Percentiles rank a stretch among this genome's conserved stretches.
phyloP scores from a whole-genome alignment of 805 yeast genomes.

The Komagataella populi region DNA sequence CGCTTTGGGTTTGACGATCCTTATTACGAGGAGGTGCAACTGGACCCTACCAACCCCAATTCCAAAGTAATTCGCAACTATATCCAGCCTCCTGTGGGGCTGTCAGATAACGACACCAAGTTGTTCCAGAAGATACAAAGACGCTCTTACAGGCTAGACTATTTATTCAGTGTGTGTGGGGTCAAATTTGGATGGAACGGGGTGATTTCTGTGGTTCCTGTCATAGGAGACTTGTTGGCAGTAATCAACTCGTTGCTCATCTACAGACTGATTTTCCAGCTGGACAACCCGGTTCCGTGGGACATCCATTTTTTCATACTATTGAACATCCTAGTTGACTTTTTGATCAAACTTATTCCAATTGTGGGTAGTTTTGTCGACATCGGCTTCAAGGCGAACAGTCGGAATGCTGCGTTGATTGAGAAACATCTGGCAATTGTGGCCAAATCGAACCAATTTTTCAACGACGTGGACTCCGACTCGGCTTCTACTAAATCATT shows the following conservation, averaged over 20 bases:
- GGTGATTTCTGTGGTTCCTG: slow-evolving; percentile 56
- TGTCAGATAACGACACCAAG: slow-evolving; percentile 37
- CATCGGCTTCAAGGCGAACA: slow-evolving; percentile 63
- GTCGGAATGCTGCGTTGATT: slow-evolving; percentile 53
- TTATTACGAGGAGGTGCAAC: slow-evolving; percentile 1
- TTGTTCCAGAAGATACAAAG: slow-evolving; percentile 37
- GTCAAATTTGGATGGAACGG: slow-evolving; percentile 59
- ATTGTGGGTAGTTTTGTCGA: slow-evolving; percentile 59
- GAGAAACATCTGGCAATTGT: slow-evolving; percentile 34
- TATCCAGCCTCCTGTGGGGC: slow-evolving; percentile 35
- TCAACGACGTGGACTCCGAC: not conserved
- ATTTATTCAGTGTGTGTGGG: slow-evolving; percentile 49
- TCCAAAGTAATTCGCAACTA: not conserved
- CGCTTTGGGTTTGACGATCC: slow-evolving; percentile 1
- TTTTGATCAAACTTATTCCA: slow-evolving; percentile 61
- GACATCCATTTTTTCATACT: slow-evolving; percentile 41
- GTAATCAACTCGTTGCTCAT: slow-evolving; percentile 29
- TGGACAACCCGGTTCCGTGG: slow-evolving; percentile 57
- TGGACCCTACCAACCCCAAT: not conserved
- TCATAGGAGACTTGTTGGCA: slow-evolving; percentile 49
- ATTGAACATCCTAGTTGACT: slow-evolving; percentile 52
- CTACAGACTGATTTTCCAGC: slow-evolving; percentile 25
- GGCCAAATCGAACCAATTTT: slow-evolving; percentile 4
- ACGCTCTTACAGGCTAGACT: slow-evolving; percentile 56
- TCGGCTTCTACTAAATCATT: not conserved